A percentile compares a stretch with the other conserved stretches of the same genome.
Evolutionary conservation across 352 stramenopile genomes (phyloP).

Genomic region (Blastocystis hominis): DNA sequence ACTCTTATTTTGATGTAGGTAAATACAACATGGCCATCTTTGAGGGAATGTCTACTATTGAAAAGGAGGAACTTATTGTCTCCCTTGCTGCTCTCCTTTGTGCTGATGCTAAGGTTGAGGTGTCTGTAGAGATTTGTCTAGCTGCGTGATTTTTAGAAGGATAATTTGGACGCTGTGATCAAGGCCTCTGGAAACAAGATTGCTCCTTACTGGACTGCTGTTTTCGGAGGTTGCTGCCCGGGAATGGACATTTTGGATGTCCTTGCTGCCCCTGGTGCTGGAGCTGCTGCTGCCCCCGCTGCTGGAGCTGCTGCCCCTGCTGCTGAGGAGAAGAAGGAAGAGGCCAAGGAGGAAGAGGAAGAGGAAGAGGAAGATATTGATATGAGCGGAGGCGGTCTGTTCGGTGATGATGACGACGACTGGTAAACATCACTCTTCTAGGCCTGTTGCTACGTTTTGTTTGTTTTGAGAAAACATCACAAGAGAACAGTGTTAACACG

Average conservation of each 20-base stretch:
- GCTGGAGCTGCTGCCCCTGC: no score
- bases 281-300: conserved; percentile 8
- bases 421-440: conserved; percentile 16
- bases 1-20: no score
- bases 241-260: conserved; percentile 38
- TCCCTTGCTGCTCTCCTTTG: conserved; percentile 50
- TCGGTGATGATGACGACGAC: conserved; percentile 56
- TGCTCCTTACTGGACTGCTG: conserved; percentile 31
- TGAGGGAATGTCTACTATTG: conserved; percentile 49
- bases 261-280: conserved; percentile 37
- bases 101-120: conserved; percentile 37
- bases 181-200: conserved; percentile 7
- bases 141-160: conserved; percentile 7
- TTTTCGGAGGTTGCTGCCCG: not conserved
- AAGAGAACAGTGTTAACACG: not conserved
- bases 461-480: not conserved
- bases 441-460: not conserved
- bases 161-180: conserved; percentile 23
- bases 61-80: conserved; percentile 51
- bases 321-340: not conserved
- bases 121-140: not conserved
- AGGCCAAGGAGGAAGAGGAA: conserved; percentile 31
- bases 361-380: conserved; percentile 34
- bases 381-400: no score
- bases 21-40: conserved; percentile 40